Evolutionary conservation across 2,329 filamentous ascomycete species (phyloP).

Genomic region (Ceratocystis eucalypticola): DNA sequence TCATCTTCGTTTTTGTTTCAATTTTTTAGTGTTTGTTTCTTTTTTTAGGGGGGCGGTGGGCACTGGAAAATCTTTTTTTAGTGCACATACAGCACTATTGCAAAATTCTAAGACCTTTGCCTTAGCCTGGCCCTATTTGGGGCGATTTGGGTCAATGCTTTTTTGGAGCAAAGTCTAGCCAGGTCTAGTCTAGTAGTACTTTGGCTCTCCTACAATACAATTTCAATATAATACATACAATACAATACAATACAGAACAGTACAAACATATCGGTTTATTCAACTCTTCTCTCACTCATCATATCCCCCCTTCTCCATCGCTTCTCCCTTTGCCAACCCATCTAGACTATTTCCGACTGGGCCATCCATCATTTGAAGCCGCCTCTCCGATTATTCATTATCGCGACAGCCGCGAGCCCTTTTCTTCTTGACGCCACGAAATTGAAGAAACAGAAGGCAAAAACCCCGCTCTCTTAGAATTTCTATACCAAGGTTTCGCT

Average conservation of each 20-base stretch:
- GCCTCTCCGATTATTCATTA: not conserved
- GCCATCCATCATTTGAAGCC: not conserved
- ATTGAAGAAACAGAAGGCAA: not conserved
- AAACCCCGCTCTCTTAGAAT: not conserved
- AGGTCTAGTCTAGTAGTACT: too few relatives aligned
- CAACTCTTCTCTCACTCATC: not conserved
- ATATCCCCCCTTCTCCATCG: not conserved
- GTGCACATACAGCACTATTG: not conserved
- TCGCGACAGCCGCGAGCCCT: not conserved
- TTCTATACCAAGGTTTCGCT: not conserved
- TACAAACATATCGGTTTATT: too few relatives aligned
- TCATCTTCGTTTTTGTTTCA: not conserved
- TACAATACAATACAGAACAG: too few relatives aligned
- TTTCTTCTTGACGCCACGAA: too few relatives aligned
- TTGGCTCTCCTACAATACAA: too few relatives aligned
- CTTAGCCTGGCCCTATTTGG: too few relatives aligned
- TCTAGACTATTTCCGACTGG: not conserved
- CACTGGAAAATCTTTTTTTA: not conserved
- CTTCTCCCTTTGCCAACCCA: not conserved
- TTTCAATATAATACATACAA: too few relatives aligned
- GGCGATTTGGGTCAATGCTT: slow-evolving; percentile 1
- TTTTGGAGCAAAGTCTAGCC: not conserved
- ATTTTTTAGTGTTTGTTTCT: not conserved
- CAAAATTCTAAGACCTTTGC: not conserved
- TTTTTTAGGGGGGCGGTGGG: not conserved